These are phyloP conservation scores for Hypoxylon rickii DNA, from an alignment of 495 filamentous ascomycete genomes.

Conservation along the genomic window DNA sequence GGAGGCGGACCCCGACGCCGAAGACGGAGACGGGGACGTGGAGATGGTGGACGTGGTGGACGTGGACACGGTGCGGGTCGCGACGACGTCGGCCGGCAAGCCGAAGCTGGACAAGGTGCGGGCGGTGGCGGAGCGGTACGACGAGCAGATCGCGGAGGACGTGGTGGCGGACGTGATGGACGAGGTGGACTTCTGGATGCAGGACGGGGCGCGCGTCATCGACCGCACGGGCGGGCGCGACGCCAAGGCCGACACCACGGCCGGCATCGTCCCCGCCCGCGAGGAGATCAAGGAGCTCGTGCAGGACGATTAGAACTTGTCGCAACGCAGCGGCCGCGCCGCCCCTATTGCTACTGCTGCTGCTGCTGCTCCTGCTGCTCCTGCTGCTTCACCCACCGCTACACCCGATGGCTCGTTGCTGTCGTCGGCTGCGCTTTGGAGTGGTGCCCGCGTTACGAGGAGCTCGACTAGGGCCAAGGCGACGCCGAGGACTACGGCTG, in stretches of 20 bases:
- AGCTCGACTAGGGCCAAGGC: too few species aligned
- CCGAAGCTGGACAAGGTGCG: slow-evolving; percentile 44
- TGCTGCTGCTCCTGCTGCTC: too few species aligned
- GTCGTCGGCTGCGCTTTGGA: too few species aligned
- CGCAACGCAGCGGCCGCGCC: too few species aligned
- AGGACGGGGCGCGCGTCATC: slow-evolving; percentile 61
- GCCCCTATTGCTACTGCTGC: too few species aligned
- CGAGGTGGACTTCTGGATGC: slow-evolving; percentile 80
- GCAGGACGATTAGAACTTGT: slow-evolving; percentile 58
- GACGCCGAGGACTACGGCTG: too few species aligned
- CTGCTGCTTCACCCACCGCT: too few species aligned
- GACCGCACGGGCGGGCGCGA: slow-evolving; percentile 45
- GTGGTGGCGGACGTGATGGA: slow-evolving; percentile 89
- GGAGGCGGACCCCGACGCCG: too few species aligned
- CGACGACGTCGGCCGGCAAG: not conserved
- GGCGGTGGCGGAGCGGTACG: slow-evolving; percentile 77
- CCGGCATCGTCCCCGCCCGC: slow-evolving; percentile 44
- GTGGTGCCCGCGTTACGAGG: too few species aligned
- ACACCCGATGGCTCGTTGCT: too few species aligned
- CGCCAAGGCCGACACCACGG: slow-evolving; percentile 45
- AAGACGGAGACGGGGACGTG: slow-evolving; percentile 50
- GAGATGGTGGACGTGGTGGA: slow-evolving; percentile 56
- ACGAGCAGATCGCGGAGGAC: slow-evolving; percentile 96
- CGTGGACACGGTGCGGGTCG: slow-evolving; percentile 32
- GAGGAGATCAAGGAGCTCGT: slow-evolving; percentile 67